Evolutionary conservation across 2,329 filamentous ascomycete species (phyloP).

Genomic region (Xylariaceae sp.): DNA sequence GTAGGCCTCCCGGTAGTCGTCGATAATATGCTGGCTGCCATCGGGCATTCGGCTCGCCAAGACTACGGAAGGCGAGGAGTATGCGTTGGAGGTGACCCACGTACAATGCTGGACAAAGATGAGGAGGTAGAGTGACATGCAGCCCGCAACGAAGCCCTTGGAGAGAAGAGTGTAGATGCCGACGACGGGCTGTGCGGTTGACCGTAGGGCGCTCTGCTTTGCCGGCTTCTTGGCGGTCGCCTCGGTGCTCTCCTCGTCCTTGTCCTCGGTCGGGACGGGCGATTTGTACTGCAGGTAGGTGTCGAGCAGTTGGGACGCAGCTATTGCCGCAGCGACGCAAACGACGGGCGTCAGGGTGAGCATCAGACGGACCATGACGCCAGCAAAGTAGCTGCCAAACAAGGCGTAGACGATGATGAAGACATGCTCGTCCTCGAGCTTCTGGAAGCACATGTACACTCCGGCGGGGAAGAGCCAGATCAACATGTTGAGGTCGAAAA

Average conservation of each 20-base stretch:
- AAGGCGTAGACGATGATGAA: constrained; percentile 98
- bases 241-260: constrained; percentile 45
- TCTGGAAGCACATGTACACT: constrained; percentile 97
- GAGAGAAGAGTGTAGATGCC: constrained; percentile 81
- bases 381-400: constrained; percentile 94
- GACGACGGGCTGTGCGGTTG: constrained; percentile 69
- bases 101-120: constrained; percentile 97
- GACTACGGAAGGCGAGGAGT: constrained; percentile 96
- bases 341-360: constrained; percentile 94
- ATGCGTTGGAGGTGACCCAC: constrained; percentile 98
- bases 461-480: constrained; percentile 99
- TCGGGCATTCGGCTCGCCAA: constrained; percentile 89
- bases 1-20: constrained; percentile 98
- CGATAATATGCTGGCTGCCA: constrained; percentile 96
- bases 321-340: constrained; percentile 88
- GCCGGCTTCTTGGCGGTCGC: constrained; percentile 55
- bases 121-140: constrained; percentile 76
- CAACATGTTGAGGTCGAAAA: constrained; percentile 96
- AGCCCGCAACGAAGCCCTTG: constrained; percentile 72
- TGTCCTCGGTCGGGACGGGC: constrained; percentile 52
- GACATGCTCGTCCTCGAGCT: constrained; percentile 91
- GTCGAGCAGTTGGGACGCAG: constrained; percentile 83
- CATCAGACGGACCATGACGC: constrained; percentile 99
- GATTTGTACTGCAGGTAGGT: constrained; percentile 70
- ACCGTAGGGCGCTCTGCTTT: constrained; percentile 61